A percentile compares a stretch with the other conserved stretches of the same genome.
These are phyloP conservation scores for Castanospermum australe DNA, from an alignment of 306 rosid species.

Conservation along the genomic window DNA sequence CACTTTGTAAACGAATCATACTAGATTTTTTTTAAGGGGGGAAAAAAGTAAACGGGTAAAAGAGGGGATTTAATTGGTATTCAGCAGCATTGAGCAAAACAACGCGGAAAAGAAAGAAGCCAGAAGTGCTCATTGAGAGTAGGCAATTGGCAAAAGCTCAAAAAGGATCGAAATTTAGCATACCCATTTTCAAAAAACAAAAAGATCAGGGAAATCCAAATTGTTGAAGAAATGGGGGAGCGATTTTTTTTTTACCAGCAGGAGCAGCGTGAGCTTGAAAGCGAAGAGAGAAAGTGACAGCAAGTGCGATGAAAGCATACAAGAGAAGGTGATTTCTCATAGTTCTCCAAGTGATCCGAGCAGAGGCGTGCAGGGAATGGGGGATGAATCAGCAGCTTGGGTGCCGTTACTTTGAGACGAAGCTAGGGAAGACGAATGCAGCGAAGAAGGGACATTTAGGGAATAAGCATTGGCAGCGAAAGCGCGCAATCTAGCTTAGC, in stretches of 20 bases:
- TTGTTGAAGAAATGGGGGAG: background rate
- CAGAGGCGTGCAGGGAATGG: background rate
- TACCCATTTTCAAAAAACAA: constrained; percentile 28
- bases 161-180: constrained; percentile 20
- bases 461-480: background rate
- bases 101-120: background rate
- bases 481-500: background rate
- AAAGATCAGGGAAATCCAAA: constrained; percentile 22
- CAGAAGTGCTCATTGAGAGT: background rate
- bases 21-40: too few species aligned
- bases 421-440: constrained; percentile 3
- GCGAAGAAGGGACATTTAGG: background rate
- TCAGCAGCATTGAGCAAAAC: background rate
- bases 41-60: background rate
- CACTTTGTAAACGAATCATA: background rate
- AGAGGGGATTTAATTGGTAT: background rate
- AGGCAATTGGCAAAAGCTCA: background rate
- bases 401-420: background rate
- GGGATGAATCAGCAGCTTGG: background rate
- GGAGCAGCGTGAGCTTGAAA: constrained; percentile 80
- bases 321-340: constrained; percentile 55
- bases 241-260: constrained; percentile 50
- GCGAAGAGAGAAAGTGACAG: constrained; percentile 41
- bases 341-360: constrained; percentile 19
- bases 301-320: constrained; percentile 34